phyloP scores from a whole-genome alignment of 139 green algal species.

The Parachlorella kessleri region DNA sequence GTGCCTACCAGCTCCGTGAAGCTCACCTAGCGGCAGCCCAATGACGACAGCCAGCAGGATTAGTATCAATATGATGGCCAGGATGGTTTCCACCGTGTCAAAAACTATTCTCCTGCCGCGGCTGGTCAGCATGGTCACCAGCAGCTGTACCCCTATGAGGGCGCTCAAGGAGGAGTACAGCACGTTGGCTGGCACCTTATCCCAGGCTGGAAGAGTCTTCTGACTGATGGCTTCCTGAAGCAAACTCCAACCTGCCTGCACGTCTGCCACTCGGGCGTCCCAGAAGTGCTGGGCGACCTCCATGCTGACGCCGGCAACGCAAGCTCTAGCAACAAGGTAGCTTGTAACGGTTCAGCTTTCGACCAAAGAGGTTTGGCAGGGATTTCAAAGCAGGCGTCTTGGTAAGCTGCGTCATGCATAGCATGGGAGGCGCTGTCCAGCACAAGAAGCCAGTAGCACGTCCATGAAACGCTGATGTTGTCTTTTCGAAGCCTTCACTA shows the following conservation, averaged over 20 bases:
- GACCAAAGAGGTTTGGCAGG: too few species aligned
- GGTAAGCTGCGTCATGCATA: too few species aligned
- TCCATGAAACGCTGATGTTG: too few species aligned
- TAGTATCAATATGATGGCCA: slow-evolving; percentile 37
- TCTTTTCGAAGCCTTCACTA: too few species aligned
- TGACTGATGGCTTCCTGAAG: neutral
- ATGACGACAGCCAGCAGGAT: slow-evolving; percentile 41
- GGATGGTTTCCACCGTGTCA: slow-evolving; percentile 17
- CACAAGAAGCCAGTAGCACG: too few species aligned
- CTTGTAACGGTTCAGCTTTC: too few species aligned
- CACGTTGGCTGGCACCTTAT: neutral
- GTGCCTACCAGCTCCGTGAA: neutral
- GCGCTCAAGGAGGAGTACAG: neutral
- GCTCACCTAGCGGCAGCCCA: slow-evolving; percentile 50
- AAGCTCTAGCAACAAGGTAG: neutral
- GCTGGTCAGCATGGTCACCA: neutral
- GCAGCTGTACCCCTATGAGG: neutral
- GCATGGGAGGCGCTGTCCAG: too few species aligned
- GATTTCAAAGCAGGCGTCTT: too few species aligned
- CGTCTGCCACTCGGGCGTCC: slow-evolving; percentile 1
- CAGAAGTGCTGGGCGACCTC: slow-evolving; percentile 5
- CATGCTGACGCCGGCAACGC: neutral
- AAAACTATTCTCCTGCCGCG: slow-evolving; percentile 19
- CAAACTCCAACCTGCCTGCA: neutral
- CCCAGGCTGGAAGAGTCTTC: neutral